Evolutionary conservation across 176 grass and related monocot genomes (phyloP).

Genomic region (Pharus latifolius): DNA sequence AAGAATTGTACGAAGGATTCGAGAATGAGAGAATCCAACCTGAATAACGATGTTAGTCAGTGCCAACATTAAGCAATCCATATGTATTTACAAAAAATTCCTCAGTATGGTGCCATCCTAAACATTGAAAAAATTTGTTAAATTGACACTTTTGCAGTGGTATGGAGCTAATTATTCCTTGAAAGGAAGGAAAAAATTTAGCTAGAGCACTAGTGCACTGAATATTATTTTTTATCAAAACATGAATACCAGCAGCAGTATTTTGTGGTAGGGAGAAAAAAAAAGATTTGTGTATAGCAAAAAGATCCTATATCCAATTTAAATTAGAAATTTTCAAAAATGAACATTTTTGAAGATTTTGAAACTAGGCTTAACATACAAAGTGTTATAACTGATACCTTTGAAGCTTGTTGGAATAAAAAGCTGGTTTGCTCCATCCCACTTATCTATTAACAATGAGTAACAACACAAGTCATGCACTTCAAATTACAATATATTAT

Average conservation of each 20-base stretch:
- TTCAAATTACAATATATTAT: neutral
- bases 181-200: neutral
- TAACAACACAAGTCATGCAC: conserved; percentile 6
- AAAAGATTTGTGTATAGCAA: conserved; percentile 2
- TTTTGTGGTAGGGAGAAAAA: neutral
- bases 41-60: conserved; percentile 27
- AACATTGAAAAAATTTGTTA: too few species aligned
- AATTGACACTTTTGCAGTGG: conserved; percentile 6
- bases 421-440: conserved; percentile 99
- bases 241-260: conserved; percentile 7
- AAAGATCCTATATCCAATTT: neutral
- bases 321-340: neutral
- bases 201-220: neutral
- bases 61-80: neutral
- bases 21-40: conserved; percentile 94
- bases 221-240: neutral
- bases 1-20: conserved; percentile 70
- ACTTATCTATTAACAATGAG: conserved; percentile 63
- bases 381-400: conserved; percentile 30
- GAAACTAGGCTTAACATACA: neutral
- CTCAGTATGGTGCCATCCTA: too few species aligned
- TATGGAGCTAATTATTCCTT: too few species aligned
- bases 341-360: neutral
- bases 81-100: too few species aligned
- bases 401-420: conserved; percentile 95